Base-by-base conservation (phyloP, 2,329 filamentous ascomycete genomes). In the Amesomyces nigricolor region DNA sequence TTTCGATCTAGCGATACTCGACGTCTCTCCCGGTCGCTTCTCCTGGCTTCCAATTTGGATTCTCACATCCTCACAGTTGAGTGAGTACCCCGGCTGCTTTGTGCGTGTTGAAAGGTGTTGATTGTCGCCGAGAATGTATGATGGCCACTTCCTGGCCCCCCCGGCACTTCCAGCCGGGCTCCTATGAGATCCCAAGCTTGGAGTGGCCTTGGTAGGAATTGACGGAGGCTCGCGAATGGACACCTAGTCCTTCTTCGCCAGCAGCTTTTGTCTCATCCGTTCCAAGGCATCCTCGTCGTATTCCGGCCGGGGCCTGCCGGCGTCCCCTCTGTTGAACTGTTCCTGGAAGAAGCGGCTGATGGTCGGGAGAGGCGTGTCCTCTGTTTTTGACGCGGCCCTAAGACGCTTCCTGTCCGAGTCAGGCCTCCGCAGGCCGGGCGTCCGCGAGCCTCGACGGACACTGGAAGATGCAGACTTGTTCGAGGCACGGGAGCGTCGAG, bases 31-130 rank as follows among this genome's bases (percentile, higher is more conserved):
- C 4, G 64, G 57, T 5, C 56, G 56, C 45, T 67, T 68, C 47
- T 69, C 67, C 51, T 68, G 67, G 40, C 66, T 71, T 8, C 71
- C 72, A 44, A 74, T 66, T 29, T 63, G 67, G 26, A 74, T 66
- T 42, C 50, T 68, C 19, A 73, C 58, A 42, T 65, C 53, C 9
- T 58, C 47, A 13, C 48, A 42, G 26, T 43, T 26, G 9, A 61
- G 52, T 3, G 44, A 8, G 48, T 50, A 42, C 5, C 14, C 39
- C 10, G 19, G n/a, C 8, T 51, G 53, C 13, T 32, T 59, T 30
- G 13, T 47, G 38, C 40, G 49, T 47, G 43, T 58, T 1, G 10
- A 19, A 30, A 47, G 37, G 50, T 29, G 32, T 17, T 52, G 14
- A 4, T 56, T 50, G 8, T 51, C 29, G 14, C 37, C 49, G 13